A percentile compares a stretch with the other conserved stretches of the same genome.
Evolutionary conservation across 495 filamentous ascomycete species (phyloP).

Genomic region (Astrocystis sublimbata): DNA sequence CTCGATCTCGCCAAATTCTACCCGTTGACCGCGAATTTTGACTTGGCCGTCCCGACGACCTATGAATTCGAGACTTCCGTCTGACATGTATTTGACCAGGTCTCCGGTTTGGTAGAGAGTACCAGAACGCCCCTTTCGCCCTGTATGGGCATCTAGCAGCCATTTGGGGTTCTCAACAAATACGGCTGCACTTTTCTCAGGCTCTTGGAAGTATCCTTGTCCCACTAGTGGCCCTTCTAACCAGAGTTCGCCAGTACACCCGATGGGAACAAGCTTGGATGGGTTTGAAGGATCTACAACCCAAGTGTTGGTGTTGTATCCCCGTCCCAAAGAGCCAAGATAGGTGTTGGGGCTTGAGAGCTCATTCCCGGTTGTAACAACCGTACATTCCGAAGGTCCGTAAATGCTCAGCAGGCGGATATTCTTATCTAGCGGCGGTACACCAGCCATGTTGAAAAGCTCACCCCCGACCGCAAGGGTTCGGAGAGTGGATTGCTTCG

Average conservation of each 20-base stretch:
- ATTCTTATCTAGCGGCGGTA: conserved; percentile 22
- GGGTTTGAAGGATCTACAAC: conserved; percentile 61
- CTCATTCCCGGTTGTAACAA: conserved; percentile 30
- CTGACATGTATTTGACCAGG: conserved; percentile 46
- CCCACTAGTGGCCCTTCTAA: conserved; percentile 63
- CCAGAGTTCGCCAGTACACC: conserved; percentile 74
- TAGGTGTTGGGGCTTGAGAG: background rate
- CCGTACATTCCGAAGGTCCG: conserved; percentile 34
- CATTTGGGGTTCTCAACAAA: conserved; percentile 45
- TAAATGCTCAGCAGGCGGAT: conserved; percentile 38
- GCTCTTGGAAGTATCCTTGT: conserved; percentile 23
- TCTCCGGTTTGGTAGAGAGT: conserved; percentile 50
- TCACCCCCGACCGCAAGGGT: conserved; percentile 47
- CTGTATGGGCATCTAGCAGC: conserved; percentile 17
- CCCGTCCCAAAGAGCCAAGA: conserved; percentile 39
- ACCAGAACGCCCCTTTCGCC: background rate
- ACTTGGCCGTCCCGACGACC: conserved; percentile 32
- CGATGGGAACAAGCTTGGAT: conserved; percentile 61
- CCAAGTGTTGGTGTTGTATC: conserved; percentile 42
- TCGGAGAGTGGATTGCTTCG: conserved; percentile 39
- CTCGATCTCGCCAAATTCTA: conserved; percentile 35
- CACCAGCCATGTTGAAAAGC: conserved; percentile 20
- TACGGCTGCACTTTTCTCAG: conserved; percentile 27
- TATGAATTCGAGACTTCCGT: conserved; percentile 18
- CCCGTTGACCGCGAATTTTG: conserved; percentile 33